Percentiles rank a stretch among this genome's conserved stretches.
Evolutionary conservation across 345 rosid species (phyloP).

Genomic region (Populus alba): DNA sequence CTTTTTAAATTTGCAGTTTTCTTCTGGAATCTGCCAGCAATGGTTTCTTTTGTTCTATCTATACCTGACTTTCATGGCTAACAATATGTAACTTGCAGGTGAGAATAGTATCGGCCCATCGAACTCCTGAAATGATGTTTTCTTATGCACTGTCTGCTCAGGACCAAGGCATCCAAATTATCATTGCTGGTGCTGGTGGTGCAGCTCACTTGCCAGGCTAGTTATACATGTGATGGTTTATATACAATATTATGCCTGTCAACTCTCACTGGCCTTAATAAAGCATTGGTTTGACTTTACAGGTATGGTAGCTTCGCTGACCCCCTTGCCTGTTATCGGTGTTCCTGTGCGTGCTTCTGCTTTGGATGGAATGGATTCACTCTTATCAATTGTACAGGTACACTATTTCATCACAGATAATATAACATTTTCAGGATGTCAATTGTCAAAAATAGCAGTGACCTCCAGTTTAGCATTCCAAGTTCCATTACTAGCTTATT

Average conservation of each 20-base stretch:
- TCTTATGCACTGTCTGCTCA: slow-evolving; percentile 73
- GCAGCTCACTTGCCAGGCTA: slow-evolving; percentile 95
- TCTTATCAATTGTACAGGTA: slow-evolving; percentile 93
- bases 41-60: not conserved
- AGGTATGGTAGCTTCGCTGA: slow-evolving; percentile 96
- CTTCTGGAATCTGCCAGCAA: not conserved
- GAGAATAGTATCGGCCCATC: slow-evolving; percentile 83
- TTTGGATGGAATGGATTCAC: slow-evolving; percentile 89
- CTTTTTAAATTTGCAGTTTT: not conserved
- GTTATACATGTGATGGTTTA: slow-evolving; percentile 6
- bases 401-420: not conserved
- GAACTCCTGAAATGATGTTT: slow-evolving; percentile 86
- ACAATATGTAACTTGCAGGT: slow-evolving; percentile 44
- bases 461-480: not conserved
- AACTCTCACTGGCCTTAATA: not conserved
- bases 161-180: slow-evolving; percentile 68
- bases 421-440: not conserved
- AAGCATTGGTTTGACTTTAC: slow-evolving; percentile 15
- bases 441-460: not conserved
- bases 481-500: not conserved
- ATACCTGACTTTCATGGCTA: not conserved
- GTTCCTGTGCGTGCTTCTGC: slow-evolving; percentile 86
- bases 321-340: slow-evolving; percentile 89
- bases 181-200: slow-evolving; percentile 98
- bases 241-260: not conserved